Base-by-base conservation (phyloP, 164 flowering plant species). In the Tinospora cordifolia region DNA sequence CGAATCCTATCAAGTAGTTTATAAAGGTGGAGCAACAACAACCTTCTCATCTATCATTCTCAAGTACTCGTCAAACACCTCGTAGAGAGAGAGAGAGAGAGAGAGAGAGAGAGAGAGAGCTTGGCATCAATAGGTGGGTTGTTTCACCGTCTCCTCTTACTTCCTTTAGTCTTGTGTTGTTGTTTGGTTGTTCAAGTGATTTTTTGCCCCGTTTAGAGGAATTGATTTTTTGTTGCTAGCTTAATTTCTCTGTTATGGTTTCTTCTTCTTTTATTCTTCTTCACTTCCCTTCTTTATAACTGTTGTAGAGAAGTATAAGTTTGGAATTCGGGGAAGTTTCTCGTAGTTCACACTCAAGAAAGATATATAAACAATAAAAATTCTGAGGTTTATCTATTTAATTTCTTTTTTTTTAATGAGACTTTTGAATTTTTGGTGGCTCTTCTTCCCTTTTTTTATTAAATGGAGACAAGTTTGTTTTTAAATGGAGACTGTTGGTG, bases 21-120 rank as follows among this genome's bases (percentile, higher is more conserved):
- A 65, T 57, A 68, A 70, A 73, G 39, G 69, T n/a, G 49, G 40
- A 38, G n/a, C 46, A 39, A 25, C 38, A 4, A 8, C 26, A 36
- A 30, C 57, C 68, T 68, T 57, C 46, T 25, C 39, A 8, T 38
- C 54, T 5, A 25, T 46, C 12, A 44, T 44, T 44, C 47, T 44
- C 47, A 44, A 44, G 11, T 51, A 15, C 60, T 54, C 24, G 3
- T 54, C 6, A 22, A 54, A 17, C 24, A 21, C 24, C 25, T 54
- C n/a, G 6, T 47, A 30, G 17, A 47, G 54, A 14, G 54, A 54
- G 60, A 14, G 54, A 54, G 60, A 30, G 17, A 47, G 54, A 14
- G 54, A 54, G 60, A 30, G 17, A 47, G 54, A 14, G 54, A 54
- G 60, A 30, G 17, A 47, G 54, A 14, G 54, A 54, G 60, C 24